Evolutionary conservation across 768 basidiomycete genomes (phyloP), one percentile per base, ranked within the genome.

Genomic region (Amanita muscaria): DNA sequence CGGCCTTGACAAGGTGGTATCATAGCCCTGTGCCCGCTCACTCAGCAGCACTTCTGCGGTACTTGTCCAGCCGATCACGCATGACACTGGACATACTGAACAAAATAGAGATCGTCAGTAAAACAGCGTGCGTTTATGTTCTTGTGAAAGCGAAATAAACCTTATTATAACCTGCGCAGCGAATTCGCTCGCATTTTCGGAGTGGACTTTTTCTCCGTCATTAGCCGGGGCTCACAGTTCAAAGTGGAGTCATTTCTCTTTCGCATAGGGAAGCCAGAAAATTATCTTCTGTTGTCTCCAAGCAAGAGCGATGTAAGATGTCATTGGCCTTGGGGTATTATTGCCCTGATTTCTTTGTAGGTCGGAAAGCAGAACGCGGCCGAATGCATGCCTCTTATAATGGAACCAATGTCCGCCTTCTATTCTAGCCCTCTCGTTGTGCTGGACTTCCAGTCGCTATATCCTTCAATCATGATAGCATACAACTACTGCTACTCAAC

Each of bases 201-300:
- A 1, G 83, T 99, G 34, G 96, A 99, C 63, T 98, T 97, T 59
- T 88, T 83, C 57, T 96, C 92, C 3, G 93, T 97, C 24, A 77
- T 96, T 50, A 91, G 79, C 49, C 79, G 96, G 24, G 96, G 96
- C 0, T 96, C 92, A 1, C 96, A 99, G 56, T 98, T 91, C 71
- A 99, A 98, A 64, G 96, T 98, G 21, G 96, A 99, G 65, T 92
- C 92, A 0, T 94, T 99, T 66, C 84, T 99, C 84, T 93, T 96
- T 61, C 81, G 93, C 15, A 91, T 98, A 38, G 88, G 88, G 14
- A 98, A 98, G 61, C 92, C 96, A 0, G 96, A 98, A 59, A 87
- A 75, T 51, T 92, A 92, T 52, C 76, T 97, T 16, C 67, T 99
- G 4, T 66, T 94, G 10, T 97, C 94, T 0, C 96, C 96, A 0